Evolutionary conservation across 2,329 filamentous ascomycete species (phyloP).

Genomic region (Claviceps africana): DNA sequence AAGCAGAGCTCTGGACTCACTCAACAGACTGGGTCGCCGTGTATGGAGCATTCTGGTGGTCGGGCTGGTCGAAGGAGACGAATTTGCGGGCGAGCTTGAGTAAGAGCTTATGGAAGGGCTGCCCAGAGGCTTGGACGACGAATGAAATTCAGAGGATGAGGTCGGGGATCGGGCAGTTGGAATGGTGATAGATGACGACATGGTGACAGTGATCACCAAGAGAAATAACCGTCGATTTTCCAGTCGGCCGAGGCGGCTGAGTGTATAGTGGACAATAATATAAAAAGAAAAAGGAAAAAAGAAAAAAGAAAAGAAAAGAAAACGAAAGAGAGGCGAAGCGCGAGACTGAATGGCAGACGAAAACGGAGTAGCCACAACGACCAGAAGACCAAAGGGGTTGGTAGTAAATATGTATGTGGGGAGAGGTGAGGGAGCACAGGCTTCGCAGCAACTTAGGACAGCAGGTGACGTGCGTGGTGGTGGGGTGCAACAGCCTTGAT

Average conservation of each 20-base stretch:
- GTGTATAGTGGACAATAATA: background rate
- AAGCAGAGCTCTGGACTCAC: constrained; percentile 21
- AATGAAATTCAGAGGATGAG: constrained; percentile 20
- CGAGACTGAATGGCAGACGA: background rate
- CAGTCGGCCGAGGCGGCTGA: background rate
- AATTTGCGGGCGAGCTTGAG: constrained; percentile 32
- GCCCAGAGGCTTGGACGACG: constrained; percentile 29
- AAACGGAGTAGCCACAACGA: background rate
- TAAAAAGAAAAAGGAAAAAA: too few relatives aligned
- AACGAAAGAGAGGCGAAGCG: background rate
- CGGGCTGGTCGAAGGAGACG: constrained; percentile 42
- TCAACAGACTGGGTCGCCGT: constrained; percentile 48
- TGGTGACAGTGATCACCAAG: constrained; percentile 17
- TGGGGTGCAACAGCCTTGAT: background rate
- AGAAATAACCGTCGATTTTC: background rate
- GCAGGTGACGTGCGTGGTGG: background rate
- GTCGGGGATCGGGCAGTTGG: constrained; percentile 30
- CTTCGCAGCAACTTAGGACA: background rate
- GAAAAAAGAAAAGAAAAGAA: background rate
- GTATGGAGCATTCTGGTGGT: constrained; percentile 36
- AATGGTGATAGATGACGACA: constrained; percentile 60
- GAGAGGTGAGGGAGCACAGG: background rate
- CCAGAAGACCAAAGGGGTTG: background rate
- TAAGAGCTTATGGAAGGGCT: constrained; percentile 31
- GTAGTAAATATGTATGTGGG: background rate